Evolutionary conservation across 208 protist genomes (phyloP).

Genomic region (Phytomonas sp.): DNA sequence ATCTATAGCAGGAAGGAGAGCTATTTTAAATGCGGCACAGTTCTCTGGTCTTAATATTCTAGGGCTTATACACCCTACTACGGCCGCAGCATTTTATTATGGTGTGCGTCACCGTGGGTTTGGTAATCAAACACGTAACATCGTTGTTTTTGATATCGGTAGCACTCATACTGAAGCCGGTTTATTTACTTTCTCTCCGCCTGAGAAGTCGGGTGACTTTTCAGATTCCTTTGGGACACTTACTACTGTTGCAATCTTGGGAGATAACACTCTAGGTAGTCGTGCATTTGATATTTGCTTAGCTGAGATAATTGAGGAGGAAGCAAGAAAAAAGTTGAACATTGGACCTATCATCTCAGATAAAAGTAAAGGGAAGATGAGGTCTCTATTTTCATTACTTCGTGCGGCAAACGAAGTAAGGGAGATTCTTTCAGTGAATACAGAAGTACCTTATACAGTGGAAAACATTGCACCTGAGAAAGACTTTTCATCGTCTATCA

Average conservation of each 20-base stretch:
- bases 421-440: slow-evolving; percentile 89
- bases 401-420: slow-evolving; percentile 83
- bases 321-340: slow-evolving; percentile 69
- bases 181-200: slow-evolving; percentile 73
- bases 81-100: slow-evolving; percentile 85
- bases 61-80: slow-evolving; percentile 88
- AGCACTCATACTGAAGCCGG: slow-evolving; percentile 81
- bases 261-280: slow-evolving; percentile 78
- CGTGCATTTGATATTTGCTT: slow-evolving; percentile 88
- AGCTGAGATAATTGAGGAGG: slow-evolving; percentile 75
- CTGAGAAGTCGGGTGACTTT: slow-evolving; percentile 20
- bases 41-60: slow-evolving; percentile 77
- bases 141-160: slow-evolving; percentile 86
- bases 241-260: slow-evolving; percentile 54
- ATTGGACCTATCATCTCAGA: slow-evolving; percentile 35
- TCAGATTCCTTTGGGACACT: slow-evolving; percentile 61
- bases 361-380: slow-evolving; percentile 31
- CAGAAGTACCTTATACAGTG: slow-evolving; percentile 74
- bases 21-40: slow-evolving; percentile 85
- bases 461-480: slow-evolving; percentile 80
- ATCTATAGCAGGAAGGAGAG: slow-evolving; percentile 61
- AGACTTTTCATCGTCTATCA: slow-evolving; percentile 73
- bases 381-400: slow-evolving; percentile 86
- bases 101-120: slow-evolving; percentile 75
- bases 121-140: slow-evolving; percentile 37